Conservation (phyloP, 805 yeast genomes). For the Brettanomyces anomalus region DNA sequence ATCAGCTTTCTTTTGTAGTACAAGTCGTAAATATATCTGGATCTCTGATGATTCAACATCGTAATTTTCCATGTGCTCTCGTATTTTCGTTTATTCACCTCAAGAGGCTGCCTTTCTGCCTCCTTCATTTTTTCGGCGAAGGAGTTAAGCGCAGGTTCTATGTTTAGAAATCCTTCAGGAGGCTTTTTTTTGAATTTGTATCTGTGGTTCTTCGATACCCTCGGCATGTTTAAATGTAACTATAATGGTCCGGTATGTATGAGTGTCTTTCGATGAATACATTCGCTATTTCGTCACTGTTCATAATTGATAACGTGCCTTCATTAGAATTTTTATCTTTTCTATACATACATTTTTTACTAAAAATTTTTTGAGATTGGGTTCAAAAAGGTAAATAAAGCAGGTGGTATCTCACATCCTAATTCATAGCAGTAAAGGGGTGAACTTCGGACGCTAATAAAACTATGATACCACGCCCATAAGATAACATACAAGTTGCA, state of each 20-base stretch:
- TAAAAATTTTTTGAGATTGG: background rate
- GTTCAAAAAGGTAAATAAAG: background rate
- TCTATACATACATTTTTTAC: too few species aligned
- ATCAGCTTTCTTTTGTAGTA: slow-evolving; percentile 65
- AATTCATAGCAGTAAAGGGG: too few species aligned
- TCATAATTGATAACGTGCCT: too few species aligned
- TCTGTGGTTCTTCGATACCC: slow-evolving; percentile 9
- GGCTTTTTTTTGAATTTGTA: slow-evolving; percentile 33
- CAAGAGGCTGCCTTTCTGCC: slow-evolving; percentile 30
- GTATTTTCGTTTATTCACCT: slow-evolving; percentile 39
- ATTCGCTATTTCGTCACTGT: too few species aligned
- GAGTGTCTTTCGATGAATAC: too few species aligned
- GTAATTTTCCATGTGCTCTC: slow-evolving; percentile 63
- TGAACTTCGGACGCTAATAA: too few species aligned
- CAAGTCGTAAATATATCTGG: slow-evolving; percentile 67
- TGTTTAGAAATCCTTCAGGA: slow-evolving; percentile 66
- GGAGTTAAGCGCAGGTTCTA: slow-evolving; percentile 56
- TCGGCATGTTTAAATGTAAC: slow-evolving; percentile 5
- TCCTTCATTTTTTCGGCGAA: slow-evolving; percentile 52
- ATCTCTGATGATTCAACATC: slow-evolving; percentile 62
- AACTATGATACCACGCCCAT: too few species aligned
- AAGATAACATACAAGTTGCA: too few species aligned
- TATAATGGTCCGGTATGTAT: too few species aligned
- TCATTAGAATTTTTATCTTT: too few species aligned
- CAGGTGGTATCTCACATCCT: too few species aligned